Evolutionary conservation across 805 yeast species (phyloP), one percentile per base, ranked within the genome.

Genomic region (Lipomyces yamanashiensis): DNA sequence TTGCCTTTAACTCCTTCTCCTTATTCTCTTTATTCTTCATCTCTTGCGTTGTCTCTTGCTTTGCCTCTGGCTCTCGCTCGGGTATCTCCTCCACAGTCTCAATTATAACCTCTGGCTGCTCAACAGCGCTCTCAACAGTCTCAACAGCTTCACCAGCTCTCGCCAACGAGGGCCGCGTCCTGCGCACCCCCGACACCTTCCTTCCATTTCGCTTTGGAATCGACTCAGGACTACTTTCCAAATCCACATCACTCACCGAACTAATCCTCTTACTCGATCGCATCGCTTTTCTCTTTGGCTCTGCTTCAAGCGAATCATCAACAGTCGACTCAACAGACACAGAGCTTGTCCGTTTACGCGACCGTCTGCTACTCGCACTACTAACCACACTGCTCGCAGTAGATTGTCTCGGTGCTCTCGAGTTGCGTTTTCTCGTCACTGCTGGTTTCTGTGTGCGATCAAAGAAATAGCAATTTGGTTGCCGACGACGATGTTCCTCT

Each of bases 401-500:
- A 4, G 67, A 49, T 2, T 63, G 54, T 9, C 51, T 33, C 12
- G 64, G 58, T n/a, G 55, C 54, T 33, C 51, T 47, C 17, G 69
- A 49, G 19, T 64, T 40, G 17, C 59, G 45, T 36, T 55, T 68
- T 28, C 17, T 47, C 28, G 44, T 19, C 15, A 41, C 52, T 23
- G 17, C 57, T 13, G 59, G 60, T 41, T 21, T 40, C 4, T 63
- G 62, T 12, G 54, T 40, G 8, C 69, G 61, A 5, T 72, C 66
- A 60, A 81, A 80, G 44, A 80, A 75, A 66, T 77, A 75, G 73
- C 88, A 80, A 34, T 77, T 71, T 1, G 78, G 79, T 23, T 76
- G 74, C 55, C 83, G 72, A 58, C 76, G 74, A n/a, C 71, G 66
- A 71, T 89, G 95, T 67, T 86, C 91, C 15, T 68, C 77, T 8